phyloP scores from a whole-genome alignment of 192 early-diverging fungal genomes.

The Coemansia sp. region DNA sequence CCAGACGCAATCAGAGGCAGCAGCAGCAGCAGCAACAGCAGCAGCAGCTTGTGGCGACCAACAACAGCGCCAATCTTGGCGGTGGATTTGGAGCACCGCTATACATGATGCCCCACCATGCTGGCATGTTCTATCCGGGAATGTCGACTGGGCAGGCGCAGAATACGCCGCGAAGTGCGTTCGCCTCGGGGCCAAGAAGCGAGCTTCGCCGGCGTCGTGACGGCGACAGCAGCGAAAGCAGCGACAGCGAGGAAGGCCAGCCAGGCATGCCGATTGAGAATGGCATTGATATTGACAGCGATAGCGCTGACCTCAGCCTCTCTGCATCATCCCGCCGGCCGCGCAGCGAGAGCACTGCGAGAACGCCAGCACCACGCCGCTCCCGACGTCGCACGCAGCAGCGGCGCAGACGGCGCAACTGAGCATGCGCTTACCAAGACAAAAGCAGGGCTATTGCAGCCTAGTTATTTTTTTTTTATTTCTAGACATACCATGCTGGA shows the following conservation, averaged over 20 bases:
- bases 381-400: too few species aligned
- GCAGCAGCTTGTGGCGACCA: neutral
- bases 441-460: too few species aligned
- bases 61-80: neutral
- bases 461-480: too few species aligned
- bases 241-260: neutral
- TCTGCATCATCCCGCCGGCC: neutral
- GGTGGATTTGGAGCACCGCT: slow-evolving; percentile 29
- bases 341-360: neutral
- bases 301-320: neutral
- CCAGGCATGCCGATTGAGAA: neutral
- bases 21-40: slow-evolving; percentile 4
- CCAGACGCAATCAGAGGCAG: slow-evolving; percentile 14
- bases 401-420: too few species aligned
- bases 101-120: slow-evolving; percentile 35
- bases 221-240: neutral
- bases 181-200: slow-evolving; percentile 5
- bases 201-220: slow-evolving; percentile 20
- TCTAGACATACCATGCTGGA: too few species aligned
- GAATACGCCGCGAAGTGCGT: neutral
- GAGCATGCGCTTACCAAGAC: too few species aligned
- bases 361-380: too few species aligned
- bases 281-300: slow-evolving; percentile 9
- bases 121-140: slow-evolving; percentile 9
- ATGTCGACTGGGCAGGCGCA: neutral